phyloP scores from a whole-genome alignment of 352 stramenopile species.

The Phytophthora pinifolia region DNA sequence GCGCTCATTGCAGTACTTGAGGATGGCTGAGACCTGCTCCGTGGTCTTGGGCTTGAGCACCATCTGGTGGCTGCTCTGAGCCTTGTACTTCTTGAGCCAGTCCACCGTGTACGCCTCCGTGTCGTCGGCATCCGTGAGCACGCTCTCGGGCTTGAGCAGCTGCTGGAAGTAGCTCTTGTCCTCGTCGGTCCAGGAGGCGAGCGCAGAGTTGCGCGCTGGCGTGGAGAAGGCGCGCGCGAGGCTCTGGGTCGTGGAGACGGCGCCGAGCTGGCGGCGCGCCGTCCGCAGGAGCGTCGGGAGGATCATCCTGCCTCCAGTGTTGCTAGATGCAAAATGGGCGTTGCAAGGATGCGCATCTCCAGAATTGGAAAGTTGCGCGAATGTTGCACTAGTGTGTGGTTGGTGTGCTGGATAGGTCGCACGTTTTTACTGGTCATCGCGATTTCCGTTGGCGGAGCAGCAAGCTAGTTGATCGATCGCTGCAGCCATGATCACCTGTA shows the following conservation, averaged over 20 bases:
- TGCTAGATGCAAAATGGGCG: conserved; percentile 14
- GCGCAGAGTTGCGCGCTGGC: conserved; percentile 41
- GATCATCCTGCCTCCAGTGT: conserved; percentile 17
- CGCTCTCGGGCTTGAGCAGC: conserved; percentile 56
- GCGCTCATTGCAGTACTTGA: conserved; percentile 93
- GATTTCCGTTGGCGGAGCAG: no score
- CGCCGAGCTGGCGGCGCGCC: conserved; percentile 11
- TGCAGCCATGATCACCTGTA: conserved; percentile 75
- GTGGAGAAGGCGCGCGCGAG: conserved; percentile 29
- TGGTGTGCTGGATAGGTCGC: no score
- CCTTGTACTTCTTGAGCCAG: conserved; percentile 88
- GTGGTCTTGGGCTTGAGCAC: conserved; percentile 89
- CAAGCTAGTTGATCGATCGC: no score
- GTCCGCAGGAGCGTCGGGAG: conserved; percentile 24
- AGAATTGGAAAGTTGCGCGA: conserved; percentile 19
- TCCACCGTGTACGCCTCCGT: conserved; percentile 74
- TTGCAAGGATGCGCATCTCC: no score
- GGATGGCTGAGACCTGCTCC: conserved; percentile 84
- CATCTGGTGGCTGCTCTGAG: conserved; percentile 54
- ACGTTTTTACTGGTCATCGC: not conserved
- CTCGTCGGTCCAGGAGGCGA: conserved; percentile 58
- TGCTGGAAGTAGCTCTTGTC: conserved; percentile 70
- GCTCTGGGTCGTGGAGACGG: conserved; percentile 1
- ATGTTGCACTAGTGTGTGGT: conserved; percentile 10
- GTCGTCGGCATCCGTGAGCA: conserved; percentile 71